These are phyloP conservation scores for Galerina sulciceps DNA, from an alignment of 768 basidiomycete species.

Conservation along the genomic window DNA sequence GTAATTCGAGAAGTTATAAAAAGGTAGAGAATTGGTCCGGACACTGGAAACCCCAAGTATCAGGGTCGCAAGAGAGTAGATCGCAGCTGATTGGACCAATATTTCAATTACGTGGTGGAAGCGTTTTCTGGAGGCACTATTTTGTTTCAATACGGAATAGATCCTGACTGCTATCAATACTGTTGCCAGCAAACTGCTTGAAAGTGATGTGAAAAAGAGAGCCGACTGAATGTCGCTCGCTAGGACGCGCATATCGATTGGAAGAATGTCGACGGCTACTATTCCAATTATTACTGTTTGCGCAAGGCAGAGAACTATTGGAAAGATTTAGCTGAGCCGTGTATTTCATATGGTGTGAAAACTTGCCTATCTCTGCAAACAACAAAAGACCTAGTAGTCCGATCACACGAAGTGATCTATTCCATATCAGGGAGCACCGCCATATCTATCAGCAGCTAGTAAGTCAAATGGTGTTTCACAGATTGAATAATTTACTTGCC, in stretches of 20 bases:
- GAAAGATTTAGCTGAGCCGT: too few relatives aligned
- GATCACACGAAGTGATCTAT: neutral
- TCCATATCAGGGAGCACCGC: neutral
- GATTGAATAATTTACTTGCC: neutral
- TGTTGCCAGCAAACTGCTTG: neutral
- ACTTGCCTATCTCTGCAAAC: neutral
- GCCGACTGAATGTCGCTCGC: neutral
- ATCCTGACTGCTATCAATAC: neutral
- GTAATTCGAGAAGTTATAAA: too few relatives aligned
- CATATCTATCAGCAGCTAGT: neutral
- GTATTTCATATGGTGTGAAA: too few relatives aligned
- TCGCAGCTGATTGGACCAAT: neutral
- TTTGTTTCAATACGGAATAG: neutral
- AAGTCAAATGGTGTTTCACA: neutral
- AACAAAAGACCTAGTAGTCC: neutral
- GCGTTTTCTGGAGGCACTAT: neutral
- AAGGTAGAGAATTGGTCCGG: neutral
- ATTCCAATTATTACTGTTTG: too few relatives aligned
- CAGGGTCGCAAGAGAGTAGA: neutral
- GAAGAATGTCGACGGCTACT: neutral
- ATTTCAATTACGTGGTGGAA: neutral
- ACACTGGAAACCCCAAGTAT: neutral
- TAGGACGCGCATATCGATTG: too few relatives aligned
- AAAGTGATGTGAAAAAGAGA: neutral
- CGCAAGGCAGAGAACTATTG: too few relatives aligned